These are phyloP conservation scores for Vaccinium vitisidaea DNA, from an alignment of 148 eudicot genomes.

Conservation along the genomic window DNA sequence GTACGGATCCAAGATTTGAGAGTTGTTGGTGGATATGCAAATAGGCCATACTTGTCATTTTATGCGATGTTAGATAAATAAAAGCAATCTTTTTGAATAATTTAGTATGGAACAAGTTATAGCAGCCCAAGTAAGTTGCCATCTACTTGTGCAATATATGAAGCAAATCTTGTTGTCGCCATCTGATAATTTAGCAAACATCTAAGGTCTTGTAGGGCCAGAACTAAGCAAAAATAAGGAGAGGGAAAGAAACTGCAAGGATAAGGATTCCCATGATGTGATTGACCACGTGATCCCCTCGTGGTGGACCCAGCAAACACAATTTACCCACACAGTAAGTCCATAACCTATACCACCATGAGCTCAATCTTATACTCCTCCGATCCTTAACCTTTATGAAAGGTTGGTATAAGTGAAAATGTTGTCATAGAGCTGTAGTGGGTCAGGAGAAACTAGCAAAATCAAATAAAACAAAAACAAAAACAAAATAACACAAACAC, in stretches of 20 bases:
- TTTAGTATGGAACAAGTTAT: not conserved
- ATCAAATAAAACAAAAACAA: too few species aligned
- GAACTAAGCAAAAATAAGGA: not conserved
- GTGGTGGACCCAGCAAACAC: not conserved
- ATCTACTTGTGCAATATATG: not conserved
- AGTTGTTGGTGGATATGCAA: not conserved
- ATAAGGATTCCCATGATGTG: not conserved
- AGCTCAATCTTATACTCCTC: not conserved
- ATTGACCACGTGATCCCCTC: not conserved
- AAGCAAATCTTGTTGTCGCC: not conserved
- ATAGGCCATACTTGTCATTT: not conserved
- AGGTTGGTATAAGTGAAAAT: not conserved
- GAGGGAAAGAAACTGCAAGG: not conserved
- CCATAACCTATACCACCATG: not conserved
- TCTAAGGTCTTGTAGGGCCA: not conserved
- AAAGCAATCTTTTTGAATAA: not conserved
- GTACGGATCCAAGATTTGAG: not conserved
- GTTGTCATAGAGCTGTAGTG: not conserved
- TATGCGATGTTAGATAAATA: not conserved
- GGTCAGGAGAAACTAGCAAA: not conserved
- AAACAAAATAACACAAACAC: too few species aligned
- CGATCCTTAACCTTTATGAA: not conserved
- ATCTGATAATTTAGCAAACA: conserved; percentile 8
- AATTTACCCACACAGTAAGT: not conserved
- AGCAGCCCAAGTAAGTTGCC: not conserved